phyloP scores from a whole-genome alignment of 108 stramenopile species.

The Cylindrotheca fusiformis region DNA sequence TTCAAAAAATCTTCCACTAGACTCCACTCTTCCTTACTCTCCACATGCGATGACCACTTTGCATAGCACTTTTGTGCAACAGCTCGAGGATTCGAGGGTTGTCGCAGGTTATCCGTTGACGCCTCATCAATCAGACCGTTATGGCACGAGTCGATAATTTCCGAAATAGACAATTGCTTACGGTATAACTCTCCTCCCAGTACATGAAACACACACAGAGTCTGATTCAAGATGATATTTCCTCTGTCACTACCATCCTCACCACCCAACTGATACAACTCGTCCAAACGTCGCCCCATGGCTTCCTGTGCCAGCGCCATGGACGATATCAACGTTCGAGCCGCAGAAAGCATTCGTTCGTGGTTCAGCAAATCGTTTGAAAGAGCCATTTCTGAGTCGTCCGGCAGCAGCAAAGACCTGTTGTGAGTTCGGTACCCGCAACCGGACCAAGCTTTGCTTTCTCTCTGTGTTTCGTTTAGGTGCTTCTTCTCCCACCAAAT shows the following conservation, averaged over 20 bases:
- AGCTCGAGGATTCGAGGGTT: constrained; percentile 1
- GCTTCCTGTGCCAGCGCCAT: constrained; percentile 61
- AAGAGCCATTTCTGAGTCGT: constrained; percentile 58
- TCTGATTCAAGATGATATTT: constrained; percentile 14
- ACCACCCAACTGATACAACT: not conserved
- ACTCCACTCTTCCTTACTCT: not conserved
- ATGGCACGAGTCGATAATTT: constrained; percentile 44
- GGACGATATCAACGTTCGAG: constrained; percentile 43
- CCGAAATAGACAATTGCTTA: constrained; percentile 50
- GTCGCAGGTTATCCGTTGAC: constrained; percentile 11
- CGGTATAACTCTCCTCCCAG: constrained; percentile 63
- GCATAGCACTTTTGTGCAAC: constrained; percentile 3
- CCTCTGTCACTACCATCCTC: constrained; percentile 35
- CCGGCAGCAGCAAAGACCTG: constrained; percentile 2
- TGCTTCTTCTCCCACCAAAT: constrained; percentile 44
- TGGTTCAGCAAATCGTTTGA: constrained; percentile 67
- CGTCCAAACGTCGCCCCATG: constrained; percentile 69
- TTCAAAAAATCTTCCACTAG: constrained; percentile 1
- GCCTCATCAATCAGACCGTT: constrained; percentile 54
- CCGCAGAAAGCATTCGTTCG: constrained; percentile 65
- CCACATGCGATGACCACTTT: not conserved
- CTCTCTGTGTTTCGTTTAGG: constrained; percentile 5
- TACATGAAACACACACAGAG: constrained; percentile 25
- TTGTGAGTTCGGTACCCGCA: not conserved
- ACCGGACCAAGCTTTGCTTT: constrained; percentile 12